phyloP scores from a whole-genome alignment of 805 yeast genomes.

The Cyberlindnera meyerae region DNA sequence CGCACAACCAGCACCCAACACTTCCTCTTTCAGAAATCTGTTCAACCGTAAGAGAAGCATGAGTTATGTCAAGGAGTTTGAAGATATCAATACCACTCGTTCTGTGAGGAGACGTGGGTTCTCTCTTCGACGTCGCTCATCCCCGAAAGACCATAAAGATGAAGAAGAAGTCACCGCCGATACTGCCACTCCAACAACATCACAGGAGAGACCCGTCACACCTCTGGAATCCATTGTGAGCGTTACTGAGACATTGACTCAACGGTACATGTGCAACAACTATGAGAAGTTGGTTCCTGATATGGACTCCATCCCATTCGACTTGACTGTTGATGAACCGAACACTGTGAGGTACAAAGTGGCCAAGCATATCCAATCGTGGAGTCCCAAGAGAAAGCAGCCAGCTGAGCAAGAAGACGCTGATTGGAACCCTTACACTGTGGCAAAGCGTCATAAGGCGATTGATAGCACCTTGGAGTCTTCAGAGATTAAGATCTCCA shows the following conservation, averaged over 20 bases:
- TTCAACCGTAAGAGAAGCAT: slow-evolving; percentile 4
- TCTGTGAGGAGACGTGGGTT: too few relatives aligned
- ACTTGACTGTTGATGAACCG: slow-evolving; percentile 14
- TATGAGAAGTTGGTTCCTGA: slow-evolving; percentile 22
- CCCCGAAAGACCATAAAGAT: too few relatives aligned
- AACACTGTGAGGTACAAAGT: slow-evolving; percentile 8
- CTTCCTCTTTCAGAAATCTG: slow-evolving; percentile 7
- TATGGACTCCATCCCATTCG: slow-evolving; percentile 24
- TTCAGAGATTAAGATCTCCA: too few relatives aligned
- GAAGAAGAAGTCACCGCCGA: too few relatives aligned
- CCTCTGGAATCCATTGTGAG: slow-evolving; percentile 1
- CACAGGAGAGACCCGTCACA: neutral
- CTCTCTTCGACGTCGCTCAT: too few relatives aligned
- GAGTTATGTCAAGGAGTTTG: slow-evolving; percentile 4
- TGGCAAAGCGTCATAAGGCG: too few relatives aligned
- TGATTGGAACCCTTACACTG: too few relatives aligned
- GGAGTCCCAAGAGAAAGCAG: slow-evolving; percentile 20
- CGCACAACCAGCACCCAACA: too few relatives aligned
- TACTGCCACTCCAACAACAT: slow-evolving; percentile 1
- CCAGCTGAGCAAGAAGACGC: too few relatives aligned
- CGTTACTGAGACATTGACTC: slow-evolving; percentile 24
- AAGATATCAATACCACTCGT: too few relatives aligned
- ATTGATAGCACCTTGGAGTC: too few relatives aligned
- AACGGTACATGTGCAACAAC: slow-evolving; percentile 20
- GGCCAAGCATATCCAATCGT: slow-evolving; percentile 10